Evolutionary conservation across 441 rosid genomes (phyloP), one percentile per base, ranked within the genome.

Genomic region (Croton laevigatus): DNA sequence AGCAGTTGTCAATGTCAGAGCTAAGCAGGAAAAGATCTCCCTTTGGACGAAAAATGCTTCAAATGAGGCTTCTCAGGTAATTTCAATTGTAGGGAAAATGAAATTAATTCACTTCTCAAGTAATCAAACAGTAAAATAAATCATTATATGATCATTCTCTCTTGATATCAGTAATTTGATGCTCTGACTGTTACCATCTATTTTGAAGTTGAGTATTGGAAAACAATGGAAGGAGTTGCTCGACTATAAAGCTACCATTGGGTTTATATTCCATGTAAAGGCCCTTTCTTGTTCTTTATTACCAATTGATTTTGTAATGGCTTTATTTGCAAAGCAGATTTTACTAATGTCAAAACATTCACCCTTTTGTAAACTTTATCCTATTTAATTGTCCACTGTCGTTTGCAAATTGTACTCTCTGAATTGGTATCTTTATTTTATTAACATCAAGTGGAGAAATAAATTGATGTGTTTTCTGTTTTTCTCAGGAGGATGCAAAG

Each of bases 11-110:
- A 92, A 40, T 80, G 87, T 95, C 54, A 85, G 99, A 82, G 37
- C 0, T 14, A 87, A 52, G 80, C 92, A 87, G 72, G 99, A 88
- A 17, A 89, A 83, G 78, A 81, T 95, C 65, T 78, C 91, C 17
- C 45, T 93, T 14, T 95, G 99, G 98, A 95, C 99, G 49, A 91
- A 91, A 81, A 89, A 95, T 81, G 95, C 98, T 55, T 71, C 87
- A 3, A 87, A 90, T 75, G 92, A 91, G 81, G 81, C 93, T 77
- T 90, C 90, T 62, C 98, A 89, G 98, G 97, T 91, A 77, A 77
- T 66, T n/a, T n/a, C n/a, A n/a, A n/a, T n/a, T n/a, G n/a, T n/a
- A n/a, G n/a, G n/a, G n/a, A 89, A 58, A 13, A 37, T 1, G 3
- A 27, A 27, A 27, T 27, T 27, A 27, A 27, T 27, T 5, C 8